Base-by-base conservation (phyloP, 2,329 filamentous ascomycete species). In the Neonectria magnoliae region DNA sequence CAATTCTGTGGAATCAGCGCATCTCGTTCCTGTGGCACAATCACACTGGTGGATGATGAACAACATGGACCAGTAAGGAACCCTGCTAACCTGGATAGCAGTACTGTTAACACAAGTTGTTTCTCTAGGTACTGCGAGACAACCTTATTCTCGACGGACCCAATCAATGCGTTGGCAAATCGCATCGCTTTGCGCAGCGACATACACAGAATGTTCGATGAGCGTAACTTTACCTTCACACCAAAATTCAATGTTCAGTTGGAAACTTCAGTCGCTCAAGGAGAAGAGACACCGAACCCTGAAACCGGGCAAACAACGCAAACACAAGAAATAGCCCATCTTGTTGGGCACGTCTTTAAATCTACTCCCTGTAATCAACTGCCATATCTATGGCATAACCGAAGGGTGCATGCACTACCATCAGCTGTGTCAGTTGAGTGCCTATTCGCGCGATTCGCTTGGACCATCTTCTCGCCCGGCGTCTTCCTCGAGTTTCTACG, bases 391-490 rank as follows among this genome's bases (percentile, higher is more conserved):
- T 38, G 42, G 51, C 52, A 36, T 18, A 60, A 60, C 48, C 33
- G 48, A 1, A 8, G 29, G 8, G 22, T 38, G 10, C n/a, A 53
- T 27, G 11, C 36, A 18, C 7, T 44, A 8, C 31, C 38, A 13
- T 11, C 18, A 18, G 31, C 18, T n/a, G 57, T 31, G 3, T 44
- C 59, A 2, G 14, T 62, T 11, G 52, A 62, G 20, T 57, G 31
- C 16, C 22, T 62, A 18, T 57, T 62, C 27, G 52, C 52, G 10
- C 31, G 59, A 10, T 62, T 62, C 14, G 59, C 59, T 5, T 62
- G 59, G 59, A 62, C 59, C 10, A 8, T 62, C 31, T 62, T 57
- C 25, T 62, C 52, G 3, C 59, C 59, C 33, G 36, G 18, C 16
- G 10, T 57, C 3, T 62, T 62, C n/a, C 59, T 44, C 8, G 44